phyloP scores from a whole-genome alignment of 1,139 yeast genomes.

The Hemisphaericaspora lyxosophila region DNA sequence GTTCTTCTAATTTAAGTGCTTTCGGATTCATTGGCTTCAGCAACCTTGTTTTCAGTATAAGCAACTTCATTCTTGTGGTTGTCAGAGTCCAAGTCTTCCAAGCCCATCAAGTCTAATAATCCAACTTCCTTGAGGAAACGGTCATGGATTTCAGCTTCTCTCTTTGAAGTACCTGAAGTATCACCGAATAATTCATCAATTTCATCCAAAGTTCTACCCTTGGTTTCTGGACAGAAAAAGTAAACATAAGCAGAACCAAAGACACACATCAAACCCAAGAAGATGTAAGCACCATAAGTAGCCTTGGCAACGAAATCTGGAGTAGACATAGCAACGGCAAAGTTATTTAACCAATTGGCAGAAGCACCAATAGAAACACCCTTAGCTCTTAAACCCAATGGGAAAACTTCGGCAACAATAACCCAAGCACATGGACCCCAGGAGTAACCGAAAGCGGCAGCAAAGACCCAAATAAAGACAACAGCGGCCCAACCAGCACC shows the following conservation, averaged over 20 bases:
- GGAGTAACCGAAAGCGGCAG: conserved; percentile 25
- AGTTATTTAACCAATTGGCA: conserved; percentile 41
- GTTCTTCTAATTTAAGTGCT: conserved; percentile 6
- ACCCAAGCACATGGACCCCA: conserved; percentile 35
- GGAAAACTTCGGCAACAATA: conserved; percentile 21
- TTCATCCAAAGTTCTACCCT: conserved; percentile 32
- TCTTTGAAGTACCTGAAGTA: conserved; percentile 12
- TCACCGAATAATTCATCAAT: conserved; percentile 27
- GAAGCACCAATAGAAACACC: conserved; percentile 38
- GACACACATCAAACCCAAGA: conserved; percentile 23
- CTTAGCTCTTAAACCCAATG: conserved; percentile 27
- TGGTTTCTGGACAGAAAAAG: conserved; percentile 32
- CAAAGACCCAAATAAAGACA: conserved; percentile 39
- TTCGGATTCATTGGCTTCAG: conserved; percentile 3
- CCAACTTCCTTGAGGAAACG: conserved; percentile 12
- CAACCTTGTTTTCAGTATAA: conserved; percentile 7
- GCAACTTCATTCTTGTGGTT: conserved; percentile 5
- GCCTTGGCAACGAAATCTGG: conserved; percentile 27
- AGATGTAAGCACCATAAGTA: conserved; percentile 22
- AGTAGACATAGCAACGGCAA: conserved; percentile 36
- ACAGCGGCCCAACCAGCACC: conserved; percentile 43
- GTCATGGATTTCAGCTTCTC: conserved; percentile 11
- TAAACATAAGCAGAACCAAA: conserved; percentile 25
- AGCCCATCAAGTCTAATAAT: conserved; percentile 11
- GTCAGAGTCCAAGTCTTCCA: conserved; percentile 8